Conservation (phyloP, 371 early-diverging fungal genomes). For the Smittium mucronatum region DNA sequence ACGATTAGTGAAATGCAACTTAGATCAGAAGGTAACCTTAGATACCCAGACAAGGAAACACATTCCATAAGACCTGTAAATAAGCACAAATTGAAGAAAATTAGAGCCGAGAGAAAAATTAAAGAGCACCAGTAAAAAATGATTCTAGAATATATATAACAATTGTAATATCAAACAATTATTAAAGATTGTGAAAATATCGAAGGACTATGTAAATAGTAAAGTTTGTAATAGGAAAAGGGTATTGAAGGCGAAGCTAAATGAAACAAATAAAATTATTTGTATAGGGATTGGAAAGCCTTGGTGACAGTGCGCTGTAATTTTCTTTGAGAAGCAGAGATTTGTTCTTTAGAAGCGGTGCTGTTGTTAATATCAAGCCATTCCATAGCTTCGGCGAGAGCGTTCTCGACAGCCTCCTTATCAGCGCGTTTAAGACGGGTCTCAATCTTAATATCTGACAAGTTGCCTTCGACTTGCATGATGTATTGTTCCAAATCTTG, state of each 20-base stretch:
- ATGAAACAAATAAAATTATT: not conserved
- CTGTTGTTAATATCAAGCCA: constrained; percentile 60
- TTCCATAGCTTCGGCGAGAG: constrained; percentile 76
- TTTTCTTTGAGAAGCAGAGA: constrained; percentile 79
- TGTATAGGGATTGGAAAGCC: constrained; percentile 37
- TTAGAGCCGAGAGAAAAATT: too few species aligned
- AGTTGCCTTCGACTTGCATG: constrained; percentile 48
- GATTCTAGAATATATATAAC: too few species aligned
- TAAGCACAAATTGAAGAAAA: too few species aligned
- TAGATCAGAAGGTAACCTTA: too few species aligned
- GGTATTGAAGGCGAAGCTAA: not conserved
- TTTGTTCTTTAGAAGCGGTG: constrained; percentile 75
- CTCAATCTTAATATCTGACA: constrained; percentile 29
- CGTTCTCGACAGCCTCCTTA: constrained; percentile 73
- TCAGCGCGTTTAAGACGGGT: constrained; percentile 58
- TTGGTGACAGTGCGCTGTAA: constrained; percentile 72
- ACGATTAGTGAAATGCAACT: too few species aligned
- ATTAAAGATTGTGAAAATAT: too few species aligned
- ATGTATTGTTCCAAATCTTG: constrained; percentile 84
- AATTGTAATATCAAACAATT: too few species aligned
- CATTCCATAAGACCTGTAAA: too few species aligned
- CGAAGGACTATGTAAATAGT: too few species aligned
- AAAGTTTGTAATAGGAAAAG: too few species aligned
- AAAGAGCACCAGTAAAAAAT: too few species aligned
- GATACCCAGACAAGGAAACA: too few species aligned